Base-by-base conservation (phyloP, 352 stramenopile species). In the Globisporangium echinulatum region DNA sequence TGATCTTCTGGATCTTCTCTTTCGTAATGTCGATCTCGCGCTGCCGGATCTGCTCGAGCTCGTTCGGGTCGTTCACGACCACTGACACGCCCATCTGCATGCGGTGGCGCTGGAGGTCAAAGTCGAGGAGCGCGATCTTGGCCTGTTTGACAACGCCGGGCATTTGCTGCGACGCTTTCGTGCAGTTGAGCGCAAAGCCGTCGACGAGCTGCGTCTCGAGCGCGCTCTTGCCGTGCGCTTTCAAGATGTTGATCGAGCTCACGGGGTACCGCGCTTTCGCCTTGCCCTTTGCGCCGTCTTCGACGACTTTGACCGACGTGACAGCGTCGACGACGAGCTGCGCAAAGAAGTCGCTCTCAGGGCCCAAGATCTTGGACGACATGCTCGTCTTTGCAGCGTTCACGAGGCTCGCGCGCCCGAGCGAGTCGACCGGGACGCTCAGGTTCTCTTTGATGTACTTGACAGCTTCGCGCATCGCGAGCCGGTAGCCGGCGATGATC, bases 1-100 rank as follows among this genome's bases (percentile, higher is more conserved):
- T 85, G 73, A 99, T 99, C 75, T 99, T 99, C 72, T 99, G 85
- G 72, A 99, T 99, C 70, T 98, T 98, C 76, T 99, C 97, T 75
- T 99, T 99, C 56, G 97, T 99, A 70, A 99, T 99, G 76, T 99
- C 97, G 69, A 99, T 97, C 83, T 99, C 97, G 43, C 97, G 82
- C 75, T 99, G 87, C 67, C 98, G 97, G 71, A 99, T 99, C 59
- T 90, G 88, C 70, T 99, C 97, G 52, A 99, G 87, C 80, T 97
- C 89, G 61, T 97, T 96, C n/a, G 92, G 86, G 70, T 97, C 90
- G 25, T 78, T 94, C 52, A 97, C 86, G 7, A 97, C 77, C 42
- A 97, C 87, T 62, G 96, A 82, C 40, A 98, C 91, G 52, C 96
- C 96, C 92, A 98, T 97, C 59, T 97, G 91, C 87, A 99, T 98